These are phyloP conservation scores for Neoarthrinium moseri DNA, from an alignment of 2,329 filamentous ascomycete genomes.

Conservation along the genomic window DNA sequence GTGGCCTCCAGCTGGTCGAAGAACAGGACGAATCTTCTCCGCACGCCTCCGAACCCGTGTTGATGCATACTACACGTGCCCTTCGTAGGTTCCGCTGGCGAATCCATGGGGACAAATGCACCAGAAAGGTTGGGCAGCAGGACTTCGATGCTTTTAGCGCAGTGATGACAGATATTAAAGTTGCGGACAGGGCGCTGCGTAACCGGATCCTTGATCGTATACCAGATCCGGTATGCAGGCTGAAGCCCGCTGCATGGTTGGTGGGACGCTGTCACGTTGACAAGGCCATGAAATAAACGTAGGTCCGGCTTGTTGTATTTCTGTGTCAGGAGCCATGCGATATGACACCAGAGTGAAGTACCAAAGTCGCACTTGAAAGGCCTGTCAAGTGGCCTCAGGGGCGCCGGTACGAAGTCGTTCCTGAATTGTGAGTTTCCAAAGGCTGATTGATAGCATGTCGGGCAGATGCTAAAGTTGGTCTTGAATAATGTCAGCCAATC, in stretches of 20 bases:
- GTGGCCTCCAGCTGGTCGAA: slow-evolving; percentile 60
- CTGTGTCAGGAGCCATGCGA: slow-evolving; percentile 78
- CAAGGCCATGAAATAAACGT: slow-evolving; percentile 67
- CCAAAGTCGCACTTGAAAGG: slow-evolving; percentile 77
- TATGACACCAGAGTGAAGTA: slow-evolving; percentile 72
- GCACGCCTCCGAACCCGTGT: slow-evolving; percentile 34
- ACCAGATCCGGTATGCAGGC: slow-evolving; percentile 66
- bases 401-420: slow-evolving; percentile 62
- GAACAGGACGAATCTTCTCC: slow-evolving; percentile 56
- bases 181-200: slow-evolving; percentile 62
- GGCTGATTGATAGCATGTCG: slow-evolving; percentile 71
- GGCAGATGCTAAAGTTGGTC: slow-evolving; percentile 76
- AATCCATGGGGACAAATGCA: slow-evolving; percentile 57
- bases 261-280: slow-evolving; percentile 57
- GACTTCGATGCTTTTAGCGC: slow-evolving; percentile 68
- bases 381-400: slow-evolving; percentile 54
- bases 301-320: slow-evolving; percentile 68
- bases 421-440: slow-evolving; percentile 69
- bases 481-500: slow-evolving; percentile 81
- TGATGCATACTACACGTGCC: slow-evolving; percentile 70
- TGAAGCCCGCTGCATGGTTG: slow-evolving; percentile 58
- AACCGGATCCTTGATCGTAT: slow-evolving; percentile 68
- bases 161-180: slow-evolving; percentile 75
- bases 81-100: slow-evolving; percentile 41
- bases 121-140: slow-evolving; percentile 72